phyloP scores from a whole-genome alignment of 2,329 filamentous ascomycete species.

The Myotisia sp. region DNA sequence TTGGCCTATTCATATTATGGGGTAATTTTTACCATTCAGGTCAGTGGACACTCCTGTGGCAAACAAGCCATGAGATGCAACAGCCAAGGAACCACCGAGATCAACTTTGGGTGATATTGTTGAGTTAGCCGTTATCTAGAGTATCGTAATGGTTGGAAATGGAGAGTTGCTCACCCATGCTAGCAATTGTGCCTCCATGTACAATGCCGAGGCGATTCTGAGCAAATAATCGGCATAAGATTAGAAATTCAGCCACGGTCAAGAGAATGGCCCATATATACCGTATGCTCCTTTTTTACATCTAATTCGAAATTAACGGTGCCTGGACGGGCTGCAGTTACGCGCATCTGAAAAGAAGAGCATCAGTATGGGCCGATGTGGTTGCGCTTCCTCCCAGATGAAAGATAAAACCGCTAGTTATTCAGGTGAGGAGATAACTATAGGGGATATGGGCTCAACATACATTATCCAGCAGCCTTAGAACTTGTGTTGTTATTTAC shows the following conservation, averaged over 20 bases:
- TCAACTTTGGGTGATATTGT: conserved; percentile 35
- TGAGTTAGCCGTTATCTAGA: background rate
- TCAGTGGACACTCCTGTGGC: conserved; percentile 55
- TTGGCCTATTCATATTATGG: background rate
- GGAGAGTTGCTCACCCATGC: conserved; percentile 32
- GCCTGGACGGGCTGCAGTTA: conserved; percentile 47
- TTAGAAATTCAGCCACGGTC: background rate
- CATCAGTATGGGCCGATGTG: no score
- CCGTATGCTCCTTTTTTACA: conserved; percentile 51
- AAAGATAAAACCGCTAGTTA: no score
- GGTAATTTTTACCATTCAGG: conserved; percentile 36
- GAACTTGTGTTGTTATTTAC: no score
- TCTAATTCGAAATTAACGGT: conserved; percentile 51
- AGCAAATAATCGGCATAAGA: conserved; percentile 1
- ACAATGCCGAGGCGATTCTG: conserved; percentile 52
- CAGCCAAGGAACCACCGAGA: conserved; percentile 50
- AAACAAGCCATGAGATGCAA: conserved; percentile 51
- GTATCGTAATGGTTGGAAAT: background rate
- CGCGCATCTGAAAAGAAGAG: conserved; percentile 43
- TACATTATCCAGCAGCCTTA: no score
- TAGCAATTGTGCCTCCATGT: conserved; percentile 54
- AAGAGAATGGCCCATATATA: no score
- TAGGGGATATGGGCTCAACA: no score
- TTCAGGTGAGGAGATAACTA: no score
- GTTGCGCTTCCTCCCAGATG: no score